Evolutionary conservation across 169 alveolate genomes (phyloP).

Genomic region (Plasmodium vivax): DNA sequence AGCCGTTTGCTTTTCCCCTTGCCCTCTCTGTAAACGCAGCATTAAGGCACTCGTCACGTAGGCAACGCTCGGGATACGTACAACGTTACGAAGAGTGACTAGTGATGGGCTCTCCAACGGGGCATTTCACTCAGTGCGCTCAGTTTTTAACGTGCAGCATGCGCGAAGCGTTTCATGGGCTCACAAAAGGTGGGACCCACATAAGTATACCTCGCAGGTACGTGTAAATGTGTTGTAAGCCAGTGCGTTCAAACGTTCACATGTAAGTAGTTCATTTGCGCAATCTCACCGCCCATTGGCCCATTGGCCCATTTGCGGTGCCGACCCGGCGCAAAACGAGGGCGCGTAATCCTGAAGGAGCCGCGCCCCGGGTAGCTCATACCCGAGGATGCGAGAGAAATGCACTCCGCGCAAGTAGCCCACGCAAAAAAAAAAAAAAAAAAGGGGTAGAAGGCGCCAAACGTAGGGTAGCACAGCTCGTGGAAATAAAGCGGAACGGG

Average conservation of each 20-base stretch:
- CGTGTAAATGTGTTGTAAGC: not conserved
- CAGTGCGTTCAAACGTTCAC: not conserved
- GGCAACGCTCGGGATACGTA: not conserved
- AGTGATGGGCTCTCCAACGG: not conserved
- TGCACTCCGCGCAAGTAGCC: not conserved
- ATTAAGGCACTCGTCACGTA: not conserved
- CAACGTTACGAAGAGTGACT: not conserved
- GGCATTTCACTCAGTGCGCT: not conserved
- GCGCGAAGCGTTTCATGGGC: not conserved
- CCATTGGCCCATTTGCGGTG: not conserved
- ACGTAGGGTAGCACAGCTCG: not conserved
- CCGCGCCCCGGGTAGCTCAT: not conserved
- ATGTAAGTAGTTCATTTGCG: not conserved
- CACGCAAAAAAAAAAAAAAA: not conserved
- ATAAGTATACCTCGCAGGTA: not conserved
- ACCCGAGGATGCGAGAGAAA: not conserved
- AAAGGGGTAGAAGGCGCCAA: not conserved
- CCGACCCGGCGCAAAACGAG: not conserved
- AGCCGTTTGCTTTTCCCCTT: not conserved
- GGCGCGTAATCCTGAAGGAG: not conserved
- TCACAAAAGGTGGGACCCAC: not conserved
- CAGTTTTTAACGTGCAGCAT: not conserved
- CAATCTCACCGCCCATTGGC: not conserved
- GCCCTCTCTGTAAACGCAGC: not conserved
- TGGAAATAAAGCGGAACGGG: not conserved